phyloP scores from a whole-genome alignment of 306 rosid genomes.

The Begonia fuchsioides region DNA sequence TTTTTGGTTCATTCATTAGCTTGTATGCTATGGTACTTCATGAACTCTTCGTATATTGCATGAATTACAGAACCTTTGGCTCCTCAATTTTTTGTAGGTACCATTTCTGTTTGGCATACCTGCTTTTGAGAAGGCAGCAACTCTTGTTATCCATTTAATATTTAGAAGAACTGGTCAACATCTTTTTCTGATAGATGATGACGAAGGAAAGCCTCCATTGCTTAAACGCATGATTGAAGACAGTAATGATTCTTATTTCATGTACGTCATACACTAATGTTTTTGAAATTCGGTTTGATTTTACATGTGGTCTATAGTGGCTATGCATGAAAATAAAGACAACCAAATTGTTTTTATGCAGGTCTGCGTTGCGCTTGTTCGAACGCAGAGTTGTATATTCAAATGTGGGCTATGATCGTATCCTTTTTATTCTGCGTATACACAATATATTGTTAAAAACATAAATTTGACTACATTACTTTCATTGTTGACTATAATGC shows the following conservation, averaged over 20 bases:
- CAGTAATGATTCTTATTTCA: conserved; percentile 38
- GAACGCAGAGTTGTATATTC: conserved; percentile 60
- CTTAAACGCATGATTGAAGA: conserved; percentile 78
- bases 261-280: conserved; percentile 29
- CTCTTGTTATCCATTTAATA: conserved; percentile 54
- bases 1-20: not conserved
- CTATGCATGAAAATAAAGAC: not conserved
- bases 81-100: conserved; percentile 28
- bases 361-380: conserved; percentile 67
- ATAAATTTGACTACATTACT: too few relatives aligned
- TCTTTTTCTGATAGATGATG: conserved; percentile 67
- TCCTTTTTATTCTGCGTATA: conserved; percentile 18
- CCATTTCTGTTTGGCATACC: conserved; percentile 84
- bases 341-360: conserved; percentile 19
- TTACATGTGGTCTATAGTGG: not conserved
- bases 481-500: conserved; percentile 27
- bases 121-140: conserved; percentile 66
- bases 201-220: conserved; percentile 73
- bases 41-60: too few relatives aligned
- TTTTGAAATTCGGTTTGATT: not conserved
- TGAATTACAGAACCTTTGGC: too few relatives aligned
- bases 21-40: too few relatives aligned
- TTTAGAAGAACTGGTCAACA: conserved; percentile 88
- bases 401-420: conserved; percentile 79
- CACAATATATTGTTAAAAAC: conserved; percentile 2